phyloP scores from a whole-genome alignment of 2,329 filamentous ascomycete genomes.

The Botrytis galanthina region DNA sequence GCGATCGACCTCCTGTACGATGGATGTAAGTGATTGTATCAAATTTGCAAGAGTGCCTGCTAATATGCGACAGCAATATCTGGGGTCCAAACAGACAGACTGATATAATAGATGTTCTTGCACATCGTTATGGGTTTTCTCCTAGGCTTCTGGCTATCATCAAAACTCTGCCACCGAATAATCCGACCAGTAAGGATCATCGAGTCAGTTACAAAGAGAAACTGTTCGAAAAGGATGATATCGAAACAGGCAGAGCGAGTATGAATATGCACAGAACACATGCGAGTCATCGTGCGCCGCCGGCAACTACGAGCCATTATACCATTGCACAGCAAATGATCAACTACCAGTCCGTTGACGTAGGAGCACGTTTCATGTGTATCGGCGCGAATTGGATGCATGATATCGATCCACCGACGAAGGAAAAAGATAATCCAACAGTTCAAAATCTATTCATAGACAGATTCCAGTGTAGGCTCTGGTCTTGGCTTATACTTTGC shows the following conservation, averaged over 20 bases:
- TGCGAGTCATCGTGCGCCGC: neutral
- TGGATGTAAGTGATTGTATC: slow-evolving; percentile 60
- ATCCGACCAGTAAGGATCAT: slow-evolving; percentile 22
- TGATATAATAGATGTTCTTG: slow-evolving; percentile 53
- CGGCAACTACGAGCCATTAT: slow-evolving; percentile 38
- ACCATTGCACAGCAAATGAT: slow-evolving; percentile 67
- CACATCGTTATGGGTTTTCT: slow-evolving; percentile 65
- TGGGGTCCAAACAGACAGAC: slow-evolving; percentile 65
- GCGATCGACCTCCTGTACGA: slow-evolving; percentile 49
- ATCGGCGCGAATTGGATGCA: slow-evolving; percentile 68
- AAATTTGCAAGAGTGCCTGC: slow-evolving; percentile 10
- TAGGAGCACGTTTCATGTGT: slow-evolving; percentile 64
- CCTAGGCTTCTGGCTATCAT: slow-evolving; percentile 63
- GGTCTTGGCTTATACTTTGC: slow-evolving; percentile 71
- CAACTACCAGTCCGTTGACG: slow-evolving; percentile 72
- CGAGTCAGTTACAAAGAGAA: slow-evolving; percentile 22
- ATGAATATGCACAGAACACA: slow-evolving; percentile 17
- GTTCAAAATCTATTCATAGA: slow-evolving; percentile 40
- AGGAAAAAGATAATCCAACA: slow-evolving; percentile 21
- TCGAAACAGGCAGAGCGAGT: slow-evolving; percentile 28
- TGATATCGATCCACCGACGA: slow-evolving; percentile 38
- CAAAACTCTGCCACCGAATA: slow-evolving; percentile 50
- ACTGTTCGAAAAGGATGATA: slow-evolving; percentile 29
- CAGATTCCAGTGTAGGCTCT: slow-evolving; percentile 49
- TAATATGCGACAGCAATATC: slow-evolving; percentile 53